phyloP scores from a whole-genome alignment of 208 protist species.

The Sergeia podlipaevii region DNA sequence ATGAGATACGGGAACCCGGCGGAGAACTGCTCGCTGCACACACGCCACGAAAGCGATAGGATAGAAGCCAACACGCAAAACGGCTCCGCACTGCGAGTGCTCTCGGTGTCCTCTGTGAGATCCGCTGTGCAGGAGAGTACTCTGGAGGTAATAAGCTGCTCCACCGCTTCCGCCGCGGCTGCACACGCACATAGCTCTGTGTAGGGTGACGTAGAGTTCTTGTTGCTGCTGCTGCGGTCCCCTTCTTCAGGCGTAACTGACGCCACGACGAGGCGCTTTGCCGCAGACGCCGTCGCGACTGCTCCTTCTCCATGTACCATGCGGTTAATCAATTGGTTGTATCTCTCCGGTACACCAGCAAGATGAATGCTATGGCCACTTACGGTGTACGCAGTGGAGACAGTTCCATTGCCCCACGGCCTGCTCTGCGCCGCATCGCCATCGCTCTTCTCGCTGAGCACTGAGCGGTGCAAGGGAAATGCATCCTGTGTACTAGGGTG shows the following conservation, averaged over 20 bases:
- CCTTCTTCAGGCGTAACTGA: too few species aligned
- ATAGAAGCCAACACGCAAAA: conserved; percentile 36
- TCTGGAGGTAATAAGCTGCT: conserved; percentile 27
- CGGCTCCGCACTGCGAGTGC: conserved; percentile 10
- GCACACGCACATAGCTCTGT: conserved; percentile 2
- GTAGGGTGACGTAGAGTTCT: too few species aligned
- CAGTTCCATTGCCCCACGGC: background rate
- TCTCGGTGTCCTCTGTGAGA: conserved; percentile 11
- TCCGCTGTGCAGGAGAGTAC: conserved; percentile 16
- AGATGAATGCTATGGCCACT: conserved; percentile 1
- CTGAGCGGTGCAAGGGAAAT: conserved; percentile 26
- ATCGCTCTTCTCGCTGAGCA: conserved; percentile 10
- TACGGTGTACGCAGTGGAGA: background rate
- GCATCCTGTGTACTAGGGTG: conserved; percentile 41
- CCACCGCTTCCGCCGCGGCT: conserved; percentile 27
- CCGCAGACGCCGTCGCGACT: conserved; percentile 6
- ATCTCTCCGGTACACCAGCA: conserved; percentile 15
- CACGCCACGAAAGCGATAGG: conserved; percentile 42
- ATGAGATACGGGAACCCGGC: conserved; percentile 68
- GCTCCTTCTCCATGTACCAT: conserved; percentile 16
- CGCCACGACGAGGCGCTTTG: too few species aligned
- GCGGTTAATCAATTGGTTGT: conserved; percentile 22
- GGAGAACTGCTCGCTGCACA: conserved; percentile 53
- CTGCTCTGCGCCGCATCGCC: background rate
- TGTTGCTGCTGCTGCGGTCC: too few species aligned